Base-by-base conservation (phyloP, 2,329 filamentous ascomycete species). In the Xenosphaeropsis pyriputrescens region DNA sequence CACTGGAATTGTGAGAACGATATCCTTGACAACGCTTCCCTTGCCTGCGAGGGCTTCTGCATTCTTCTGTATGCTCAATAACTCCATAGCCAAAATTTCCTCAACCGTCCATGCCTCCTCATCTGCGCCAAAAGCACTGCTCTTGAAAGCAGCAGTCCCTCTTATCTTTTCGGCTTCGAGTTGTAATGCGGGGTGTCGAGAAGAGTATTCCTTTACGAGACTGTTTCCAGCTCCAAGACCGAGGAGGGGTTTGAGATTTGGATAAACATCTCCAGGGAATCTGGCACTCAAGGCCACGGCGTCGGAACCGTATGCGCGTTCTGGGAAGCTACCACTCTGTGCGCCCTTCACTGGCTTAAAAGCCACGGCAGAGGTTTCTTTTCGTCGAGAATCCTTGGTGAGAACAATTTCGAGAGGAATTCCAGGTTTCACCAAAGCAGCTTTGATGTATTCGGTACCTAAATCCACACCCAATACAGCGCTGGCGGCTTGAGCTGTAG, bases 351-450 rank as follows among this genome's bases (percentile, higher is more conserved):
- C 69, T 29, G 88, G 85, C 63, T 98, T 96, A 65, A 98, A 96
- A 32, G 85, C 82, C 48, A 98, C 77, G 32, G 86, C 88, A 2
- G 88, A 85, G 17, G 73, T 74, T 59, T 98, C 91, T 67, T 98
- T 98, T 54, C 91, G 81, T 59, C 93, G 84, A 19, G 91, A 95
- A 63, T 98, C 91, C 58, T 96, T 98, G 19, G 88, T 95, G 40
- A 95, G 72, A 57, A 98, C 89, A 47, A 98, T 96, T 49, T 98
- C 91, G 56, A 98, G 84, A 9, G 91, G 91, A 37, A 93, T 89
- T 43, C 91, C 91, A 2, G 91, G 91, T 64, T 96, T 96, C 44
- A 98, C 89, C 32, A 98, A 74, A 12, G 84, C 79, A 18, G 89
- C 89, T 66, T 96, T 98, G 64, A 98, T 83, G 63, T 93, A 95